A percentile compares a stretch with the other conserved stretches of the same genome.
Conservation (phyloP, 2,329 filamentous ascomycete genomes). For the Pestalotiopsis sp. region DNA sequence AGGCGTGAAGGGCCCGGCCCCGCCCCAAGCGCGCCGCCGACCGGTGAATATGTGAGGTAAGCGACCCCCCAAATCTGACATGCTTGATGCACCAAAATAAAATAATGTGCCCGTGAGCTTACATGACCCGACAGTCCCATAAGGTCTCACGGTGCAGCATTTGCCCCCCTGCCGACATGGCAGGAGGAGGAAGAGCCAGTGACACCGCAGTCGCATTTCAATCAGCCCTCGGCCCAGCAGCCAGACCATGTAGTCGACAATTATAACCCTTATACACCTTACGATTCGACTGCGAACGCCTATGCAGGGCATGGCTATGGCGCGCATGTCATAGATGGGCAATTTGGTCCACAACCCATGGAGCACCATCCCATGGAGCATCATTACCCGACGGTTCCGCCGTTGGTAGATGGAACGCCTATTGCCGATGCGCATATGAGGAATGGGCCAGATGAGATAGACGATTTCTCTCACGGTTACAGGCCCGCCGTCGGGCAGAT, state of each 20-base stretch:
- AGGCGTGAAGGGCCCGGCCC: slow-evolving; percentile 42
- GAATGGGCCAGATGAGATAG: slow-evolving; percentile 34
- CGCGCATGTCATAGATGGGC: slow-evolving; percentile 14
- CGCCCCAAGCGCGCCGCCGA: slow-evolving; percentile 27
- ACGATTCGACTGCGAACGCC: neutral
- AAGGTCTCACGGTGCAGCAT: slow-evolving; percentile 33
- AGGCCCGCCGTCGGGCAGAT: slow-evolving; percentile 40
- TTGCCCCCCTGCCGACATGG: slow-evolving; percentile 37
- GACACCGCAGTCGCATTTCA: slow-evolving; percentile 19
- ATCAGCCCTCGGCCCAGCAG: slow-evolving; percentile 6
- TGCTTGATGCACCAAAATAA: neutral
- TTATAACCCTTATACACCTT: neutral
- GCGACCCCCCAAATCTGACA: slow-evolving; percentile 6
- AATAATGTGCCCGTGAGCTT: neutral
- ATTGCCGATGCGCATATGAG: slow-evolving; percentile 22
- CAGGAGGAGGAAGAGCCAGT: slow-evolving; percentile 32
- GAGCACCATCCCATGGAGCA: slow-evolving; percentile 25
- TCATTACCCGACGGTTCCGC: slow-evolving; percentile 21
- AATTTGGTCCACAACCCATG: slow-evolving; percentile 10
- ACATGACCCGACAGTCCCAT: slow-evolving; percentile 22
- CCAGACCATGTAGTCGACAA: neutral
- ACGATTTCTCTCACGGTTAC: slow-evolving; percentile 45
- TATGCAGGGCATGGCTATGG: slow-evolving; percentile 9
- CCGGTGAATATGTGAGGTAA: slow-evolving; percentile 43
- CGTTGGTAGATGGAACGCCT: slow-evolving; percentile 24